Percentiles rank a stretch among this genome's conserved stretches.
Conservation (phyloP, 495 filamentous ascomycete species). For the Rhizodiscina lignyota region DNA sequence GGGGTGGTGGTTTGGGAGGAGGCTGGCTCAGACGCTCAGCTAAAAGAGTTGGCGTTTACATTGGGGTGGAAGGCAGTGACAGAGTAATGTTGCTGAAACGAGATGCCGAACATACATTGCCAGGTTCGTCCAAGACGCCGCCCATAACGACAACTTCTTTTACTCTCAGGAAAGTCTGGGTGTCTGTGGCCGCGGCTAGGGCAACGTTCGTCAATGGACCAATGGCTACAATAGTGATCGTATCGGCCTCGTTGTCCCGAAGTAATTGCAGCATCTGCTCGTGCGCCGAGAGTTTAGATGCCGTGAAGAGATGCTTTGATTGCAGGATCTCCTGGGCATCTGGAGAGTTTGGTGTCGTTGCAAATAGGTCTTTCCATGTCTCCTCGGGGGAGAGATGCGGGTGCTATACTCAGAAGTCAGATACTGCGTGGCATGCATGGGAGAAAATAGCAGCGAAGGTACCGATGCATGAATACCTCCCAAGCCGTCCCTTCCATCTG, state of each 20-base stretch:
- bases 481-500: conserved; percentile 81
- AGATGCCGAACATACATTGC: conserved; percentile 43
- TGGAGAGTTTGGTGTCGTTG: conserved; percentile 27
- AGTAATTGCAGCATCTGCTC: conserved; percentile 74
- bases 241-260: conserved; percentile 58
- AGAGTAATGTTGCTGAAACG: neutral
- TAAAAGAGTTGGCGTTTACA: neutral
- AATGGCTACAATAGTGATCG: conserved; percentile 75
- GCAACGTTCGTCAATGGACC: conserved; percentile 88
- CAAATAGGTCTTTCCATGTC: conserved; percentile 74
- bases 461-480: conserved; percentile 72
- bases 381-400: conserved; percentile 71
- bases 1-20: conserved; percentile 4
- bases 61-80: neutral
- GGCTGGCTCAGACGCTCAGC: conserved; percentile 1
- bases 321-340: conserved; percentile 19
- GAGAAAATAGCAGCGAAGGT: neutral
- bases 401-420: conserved; percentile 40
- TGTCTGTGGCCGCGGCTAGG: conserved; percentile 67
- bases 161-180: conserved; percentile 68
- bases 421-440: neutral
- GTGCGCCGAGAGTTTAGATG: conserved; percentile 55
- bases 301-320: conserved; percentile 40
- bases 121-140: conserved; percentile 58
- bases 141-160: conserved; percentile 97